phyloP scores from a whole-genome alignment of 352 stramenopile species.

The Elongisporangium undulatum region DNA sequence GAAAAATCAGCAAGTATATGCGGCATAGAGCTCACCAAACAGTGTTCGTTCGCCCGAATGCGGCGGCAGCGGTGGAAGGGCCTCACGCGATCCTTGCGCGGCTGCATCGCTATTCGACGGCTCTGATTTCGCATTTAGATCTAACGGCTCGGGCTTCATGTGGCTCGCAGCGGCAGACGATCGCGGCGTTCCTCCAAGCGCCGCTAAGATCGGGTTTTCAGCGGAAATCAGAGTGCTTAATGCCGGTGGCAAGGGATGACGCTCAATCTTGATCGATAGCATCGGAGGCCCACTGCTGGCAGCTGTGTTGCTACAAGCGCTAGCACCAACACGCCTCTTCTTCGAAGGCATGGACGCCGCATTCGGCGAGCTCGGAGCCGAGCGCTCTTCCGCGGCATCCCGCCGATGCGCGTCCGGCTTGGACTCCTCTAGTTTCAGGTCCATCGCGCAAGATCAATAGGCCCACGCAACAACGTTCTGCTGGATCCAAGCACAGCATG shows the following conservation, averaged over 20 bases:
- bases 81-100: neutral
- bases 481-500: neutral
- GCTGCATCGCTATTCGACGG: neutral
- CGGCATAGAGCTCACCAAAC: neutral
- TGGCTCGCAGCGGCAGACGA: slow-evolving; percentile 18
- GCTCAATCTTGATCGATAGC: neutral
- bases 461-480: neutral
- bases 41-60: neutral
- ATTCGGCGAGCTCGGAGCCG: neutral
- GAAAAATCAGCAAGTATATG: neutral
- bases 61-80: neutral
- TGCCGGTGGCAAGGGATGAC: neutral
- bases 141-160: slow-evolving; percentile 36
- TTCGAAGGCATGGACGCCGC: neutral
- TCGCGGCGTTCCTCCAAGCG: slow-evolving; percentile 53
- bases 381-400: neutral
- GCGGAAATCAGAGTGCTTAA: neutral
- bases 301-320: neutral
- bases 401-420: neutral
- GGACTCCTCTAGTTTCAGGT: neutral
- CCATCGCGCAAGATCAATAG: neutral
- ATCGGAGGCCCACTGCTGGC: neutral
- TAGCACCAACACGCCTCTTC: neutral
- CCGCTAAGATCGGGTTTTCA: slow-evolving; percentile 63
- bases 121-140: slow-evolving; percentile 14